Evolutionary conservation across 2,329 filamentous ascomycete genomes (phyloP).

Genomic region (Aspergillus texensis): DNA sequence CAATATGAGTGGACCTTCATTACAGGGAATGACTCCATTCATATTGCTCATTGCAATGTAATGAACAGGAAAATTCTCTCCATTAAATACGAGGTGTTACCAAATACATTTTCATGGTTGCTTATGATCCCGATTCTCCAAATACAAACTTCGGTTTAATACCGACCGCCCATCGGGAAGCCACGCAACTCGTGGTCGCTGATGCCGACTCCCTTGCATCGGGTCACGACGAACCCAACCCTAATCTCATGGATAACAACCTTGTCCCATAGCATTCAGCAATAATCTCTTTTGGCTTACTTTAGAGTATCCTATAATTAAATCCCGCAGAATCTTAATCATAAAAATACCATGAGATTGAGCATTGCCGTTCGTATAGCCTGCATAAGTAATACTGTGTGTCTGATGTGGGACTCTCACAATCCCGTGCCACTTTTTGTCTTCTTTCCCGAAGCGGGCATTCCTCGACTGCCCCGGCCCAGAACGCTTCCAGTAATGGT

Average conservation of each 20-base stretch:
- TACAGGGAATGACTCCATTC: background rate
- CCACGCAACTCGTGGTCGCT: slow-evolving; percentile 18
- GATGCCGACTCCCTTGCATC: slow-evolving; percentile 30
- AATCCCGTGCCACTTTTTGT: slow-evolving; percentile 14
- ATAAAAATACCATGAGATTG: no score
- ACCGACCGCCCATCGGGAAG: slow-evolving; percentile 21
- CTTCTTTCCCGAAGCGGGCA: slow-evolving; percentile 31
- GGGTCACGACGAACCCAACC: slow-evolving; percentile 24
- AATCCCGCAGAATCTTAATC: background rate
- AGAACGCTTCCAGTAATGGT: slow-evolving; percentile 24
- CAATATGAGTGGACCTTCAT: background rate
- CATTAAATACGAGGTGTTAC: background rate
- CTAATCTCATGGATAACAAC: slow-evolving; percentile 18
- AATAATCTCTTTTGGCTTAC: background rate
- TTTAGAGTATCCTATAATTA: background rate
- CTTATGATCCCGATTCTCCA: background rate
- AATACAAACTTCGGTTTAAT: background rate
- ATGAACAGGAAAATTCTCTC: background rate
- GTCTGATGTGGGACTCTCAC: background rate
- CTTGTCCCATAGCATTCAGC: background rate
- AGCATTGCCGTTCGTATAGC: slow-evolving; percentile 3
- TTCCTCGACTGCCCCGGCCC: slow-evolving; percentile 20
- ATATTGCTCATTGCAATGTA: background rate
- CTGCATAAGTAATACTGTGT: background rate
- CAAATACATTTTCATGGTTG: background rate